A percentile compares a stretch with the other conserved stretches of the same genome.
These are phyloP conservation scores for Bruguiera hainesii DNA, from an alignment of 441 rosid genomes.

Conservation along the genomic window DNA sequence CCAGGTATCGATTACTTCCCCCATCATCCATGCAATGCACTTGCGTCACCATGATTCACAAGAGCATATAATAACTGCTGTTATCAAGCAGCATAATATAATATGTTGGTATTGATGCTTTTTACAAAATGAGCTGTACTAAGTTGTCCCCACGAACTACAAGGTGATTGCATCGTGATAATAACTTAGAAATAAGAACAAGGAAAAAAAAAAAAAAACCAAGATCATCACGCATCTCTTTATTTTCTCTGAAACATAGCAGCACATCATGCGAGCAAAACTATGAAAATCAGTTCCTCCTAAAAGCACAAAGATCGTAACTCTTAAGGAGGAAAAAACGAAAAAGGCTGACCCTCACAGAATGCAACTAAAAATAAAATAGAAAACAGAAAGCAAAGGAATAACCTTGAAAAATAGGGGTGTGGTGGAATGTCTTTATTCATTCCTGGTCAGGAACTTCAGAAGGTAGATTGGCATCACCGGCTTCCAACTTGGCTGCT, in stretches of 20 bases:
- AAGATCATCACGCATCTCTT: background rate
- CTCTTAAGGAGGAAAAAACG: background rate
- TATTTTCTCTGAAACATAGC: too few species aligned
- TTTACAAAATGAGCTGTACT: too few species aligned
- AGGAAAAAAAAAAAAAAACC: too few species aligned
- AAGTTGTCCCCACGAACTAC: background rate
- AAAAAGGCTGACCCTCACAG: background rate
- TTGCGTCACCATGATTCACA: too few species aligned
- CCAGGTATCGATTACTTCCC: too few species aligned
- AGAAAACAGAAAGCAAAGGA: background rate
- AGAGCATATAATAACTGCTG: too few species aligned
- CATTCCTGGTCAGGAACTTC: conserved; percentile 24
- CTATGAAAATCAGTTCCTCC: background rate
- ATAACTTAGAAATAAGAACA: background rate
- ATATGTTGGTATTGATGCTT: too few species aligned
- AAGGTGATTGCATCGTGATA: background rate
- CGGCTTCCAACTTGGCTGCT: conserved; percentile 40
- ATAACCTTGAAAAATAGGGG: background rate
- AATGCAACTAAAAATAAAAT: conserved; percentile 8
- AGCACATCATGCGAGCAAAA: too few species aligned
- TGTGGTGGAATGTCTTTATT: background rate
- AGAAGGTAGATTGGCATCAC: conserved; percentile 31
- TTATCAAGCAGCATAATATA: too few species aligned
- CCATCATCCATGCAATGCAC: too few species aligned
- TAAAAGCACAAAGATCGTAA: background rate